Evolutionary conservation across 2,329 filamentous ascomycete genomes (phyloP), one percentile per base, ranked within the genome.

Genomic region (Ophiocordyceps camponoti-leonardi): DNA sequence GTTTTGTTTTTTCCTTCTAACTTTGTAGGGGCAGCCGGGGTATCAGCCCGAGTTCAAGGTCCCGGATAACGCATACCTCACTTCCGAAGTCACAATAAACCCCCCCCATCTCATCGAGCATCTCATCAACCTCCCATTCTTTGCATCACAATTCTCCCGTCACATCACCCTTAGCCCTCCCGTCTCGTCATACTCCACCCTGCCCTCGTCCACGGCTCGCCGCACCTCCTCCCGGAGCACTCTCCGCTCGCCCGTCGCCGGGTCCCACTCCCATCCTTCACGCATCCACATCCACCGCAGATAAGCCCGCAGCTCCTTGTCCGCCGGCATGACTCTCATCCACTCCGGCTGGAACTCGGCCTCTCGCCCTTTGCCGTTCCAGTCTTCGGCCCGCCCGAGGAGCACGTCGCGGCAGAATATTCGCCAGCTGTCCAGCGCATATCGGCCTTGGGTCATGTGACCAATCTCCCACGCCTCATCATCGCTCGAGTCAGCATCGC

Each of bases 271-370:
- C 73, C 79, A 90, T 0, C 86, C 86, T 54, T 94, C 84, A 42
- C 80, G 77, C 64, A 92, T 74, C 87, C 88, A 94, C 77, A 87
- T 85, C 87, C 88, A 95, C 37, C 81, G 73, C 55, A 95, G 62
- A 63, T 79, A 94, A 0, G 86, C 86, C 41, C 84, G 72, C n/a
- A 95, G 66, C 61, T 95, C 88, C 63, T 94, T 95, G 61, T 95
- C 88, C 41, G 71, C 65, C 0, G 88, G 86, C 43, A 83, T 58
- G 1, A 94, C 86, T 3, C 85, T 74, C 72, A 87, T 92, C 88
- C 88, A 95, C 61, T 95, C 88, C 0, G 86, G 85, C 53, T 86
- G 79, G 56, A 88, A 86, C 14, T 68, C 66, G 44, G 61, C 49
- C 55, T 64, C 51, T 54, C 64, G 51, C 52, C 73, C 57, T 54